Evolutionary conservation across 495 filamentous ascomycete genomes (phyloP), one percentile per base, ranked within the genome.

Genomic region (Oleoguttula mirabilis): DNA sequence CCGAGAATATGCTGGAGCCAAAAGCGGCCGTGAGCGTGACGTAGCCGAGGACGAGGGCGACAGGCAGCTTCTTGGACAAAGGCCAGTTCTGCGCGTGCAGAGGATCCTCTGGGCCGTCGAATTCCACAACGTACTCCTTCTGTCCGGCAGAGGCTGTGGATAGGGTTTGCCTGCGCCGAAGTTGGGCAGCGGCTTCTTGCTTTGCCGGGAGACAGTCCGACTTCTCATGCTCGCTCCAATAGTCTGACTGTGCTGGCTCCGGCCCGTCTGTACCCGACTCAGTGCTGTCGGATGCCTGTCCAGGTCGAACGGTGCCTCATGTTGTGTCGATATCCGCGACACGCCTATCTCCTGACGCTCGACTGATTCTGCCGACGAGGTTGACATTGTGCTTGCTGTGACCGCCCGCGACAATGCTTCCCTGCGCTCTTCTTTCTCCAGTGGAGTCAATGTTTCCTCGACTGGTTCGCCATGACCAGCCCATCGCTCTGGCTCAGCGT

Each of bases 41-140:
- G 27, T 52, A 60, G 10, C 51, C 50, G 1, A 60, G 45, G 15
- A 72, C 52, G 3, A 34, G 32, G 12, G 54, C 48, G 20, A 60
- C 39, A 16, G 32, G 28, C 10, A 60, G 63, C 60, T 75, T 74
- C 36, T 60, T 62, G 8, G 47, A 41, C 39, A 54, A 43, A 3
- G 56, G 48, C 69, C 71, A 75, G 54, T 75, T 77, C 46, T 70
- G 64, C 3, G 72, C 69, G 50, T 77, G 65, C 6, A 40, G 10
- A 8, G 83, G 84, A 58, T 94, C 85, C 49, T 84, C 70, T 1
- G 72, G 75, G 0, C 84, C 82, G 36, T 79, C 74, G 48, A 92
- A 93, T 50, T 88, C 86, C 14, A 94, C 86, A 1, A 92, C 83
- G 64, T 90, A 93, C 44, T 80, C 76, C 51, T 90, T 51, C 71